Conservation (phyloP, 2,329 filamentous ascomycete genomes). For the Hypomyces rosellus region DNA sequence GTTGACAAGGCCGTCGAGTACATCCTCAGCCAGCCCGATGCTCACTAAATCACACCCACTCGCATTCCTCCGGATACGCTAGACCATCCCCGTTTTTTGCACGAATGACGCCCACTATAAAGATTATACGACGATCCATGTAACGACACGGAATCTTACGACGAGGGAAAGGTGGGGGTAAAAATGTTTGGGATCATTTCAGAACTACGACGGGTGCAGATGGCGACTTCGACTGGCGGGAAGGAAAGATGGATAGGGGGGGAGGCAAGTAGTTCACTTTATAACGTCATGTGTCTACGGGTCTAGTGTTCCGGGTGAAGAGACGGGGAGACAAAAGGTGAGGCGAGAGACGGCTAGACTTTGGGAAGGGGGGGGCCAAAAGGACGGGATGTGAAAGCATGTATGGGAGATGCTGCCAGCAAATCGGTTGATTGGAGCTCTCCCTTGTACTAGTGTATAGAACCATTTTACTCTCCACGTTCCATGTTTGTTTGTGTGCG, state of each 20-base stretch:
- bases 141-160: background rate
- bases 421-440: constrained; percentile 2
- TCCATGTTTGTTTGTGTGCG: background rate
- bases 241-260: background rate
- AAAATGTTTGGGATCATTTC: background rate
- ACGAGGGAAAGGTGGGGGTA: background rate
- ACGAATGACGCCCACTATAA: background rate
- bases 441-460: constrained; percentile 34
- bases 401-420: constrained; percentile 8
- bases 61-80: constrained; percentile 3
- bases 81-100: background rate
- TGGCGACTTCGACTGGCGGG: background rate
- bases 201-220: background rate
- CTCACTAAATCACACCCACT: constrained; percentile 47
- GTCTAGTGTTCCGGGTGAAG: constrained; percentile 1
- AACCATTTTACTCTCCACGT: constrained; percentile 18
- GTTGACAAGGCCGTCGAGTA: constrained; percentile 94
- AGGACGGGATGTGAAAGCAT: constrained; percentile 5
- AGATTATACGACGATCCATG: background rate
- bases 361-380: background rate
- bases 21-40: constrained; percentile 88
- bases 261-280: background rate
- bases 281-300: background rate
- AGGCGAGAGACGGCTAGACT: background rate
- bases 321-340: background rate